A percentile compares a stretch with the other conserved stretches of the same genome.
These are phyloP conservation scores for Fusarium denticulatum DNA, from an alignment of 2,329 filamentous ascomycete genomes.

Conservation along the genomic window DNA sequence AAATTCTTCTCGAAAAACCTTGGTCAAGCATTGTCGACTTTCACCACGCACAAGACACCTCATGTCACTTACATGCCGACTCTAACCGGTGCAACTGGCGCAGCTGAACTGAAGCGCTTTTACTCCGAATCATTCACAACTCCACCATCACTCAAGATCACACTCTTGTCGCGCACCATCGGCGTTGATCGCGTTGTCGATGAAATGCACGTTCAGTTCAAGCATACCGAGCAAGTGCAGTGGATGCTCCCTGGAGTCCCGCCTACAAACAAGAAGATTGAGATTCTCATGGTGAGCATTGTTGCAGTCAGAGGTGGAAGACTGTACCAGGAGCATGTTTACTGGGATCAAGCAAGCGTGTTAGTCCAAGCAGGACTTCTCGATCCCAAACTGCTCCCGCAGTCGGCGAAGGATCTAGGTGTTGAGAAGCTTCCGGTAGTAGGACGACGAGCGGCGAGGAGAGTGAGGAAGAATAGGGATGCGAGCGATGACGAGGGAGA, in stretches of 20 bases:
- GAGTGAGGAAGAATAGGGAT: slow-evolving; percentile 44
- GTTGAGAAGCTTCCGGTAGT: slow-evolving; percentile 53
- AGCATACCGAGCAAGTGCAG: slow-evolving; percentile 65
- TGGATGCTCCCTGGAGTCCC: slow-evolving; percentile 71
- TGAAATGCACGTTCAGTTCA: slow-evolving; percentile 68
- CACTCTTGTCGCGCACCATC: slow-evolving; percentile 71
- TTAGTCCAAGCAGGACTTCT: slow-evolving; percentile 68
- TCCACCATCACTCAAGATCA: slow-evolving; percentile 66
- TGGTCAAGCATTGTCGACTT: slow-evolving; percentile 69
- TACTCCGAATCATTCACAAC: slow-evolving; percentile 74
- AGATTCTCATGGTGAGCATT: slow-evolving; percentile 67
- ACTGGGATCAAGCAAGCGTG: slow-evolving; percentile 72
- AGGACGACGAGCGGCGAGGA: slow-evolving; percentile 51
- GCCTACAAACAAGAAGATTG: slow-evolving; percentile 61
- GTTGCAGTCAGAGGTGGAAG: slow-evolving; percentile 69
- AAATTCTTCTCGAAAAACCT: slow-evolving; percentile 68
- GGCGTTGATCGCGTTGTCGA: slow-evolving; percentile 72
- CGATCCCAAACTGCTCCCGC: slow-evolving; percentile 51
- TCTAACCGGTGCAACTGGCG: slow-evolving; percentile 70
- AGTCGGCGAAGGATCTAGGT: slow-evolving; percentile 47
- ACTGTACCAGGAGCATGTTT: slow-evolving; percentile 70
- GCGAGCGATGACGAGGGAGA: slow-evolving; percentile 51
- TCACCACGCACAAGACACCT: slow-evolving; percentile 68
- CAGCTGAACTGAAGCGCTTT: slow-evolving; percentile 67
- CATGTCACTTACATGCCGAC: slow-evolving; percentile 77